Evolutionary conservation across 1,284 basidiomycete genomes (phyloP), one percentile per base, ranked within the genome.

Genomic region (Microbotryum intermedium): DNA sequence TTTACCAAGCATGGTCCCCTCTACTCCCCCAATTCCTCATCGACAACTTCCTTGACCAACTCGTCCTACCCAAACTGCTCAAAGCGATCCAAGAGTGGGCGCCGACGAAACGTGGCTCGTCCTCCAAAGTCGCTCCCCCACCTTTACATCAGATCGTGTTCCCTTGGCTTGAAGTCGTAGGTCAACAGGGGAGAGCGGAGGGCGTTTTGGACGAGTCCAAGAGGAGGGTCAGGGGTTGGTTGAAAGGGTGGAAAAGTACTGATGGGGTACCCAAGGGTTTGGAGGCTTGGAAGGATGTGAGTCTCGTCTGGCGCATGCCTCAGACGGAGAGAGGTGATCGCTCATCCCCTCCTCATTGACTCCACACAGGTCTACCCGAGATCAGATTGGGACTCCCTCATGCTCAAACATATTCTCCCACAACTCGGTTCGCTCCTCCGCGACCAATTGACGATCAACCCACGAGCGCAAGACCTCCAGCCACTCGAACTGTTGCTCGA

Each of bases 1-100:
- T 99, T 1, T 87, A 92, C 72, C 88, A 95, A 73, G 80, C 84
- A 0, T 98, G 95, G 95, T 82, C 84, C 3, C 79, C 83, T 0
- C 82, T 95, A 56, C 79, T 98, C 1, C 95, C 95, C 0, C 79
- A 80, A 0, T 99, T 97, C 76, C 85, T 98, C 63, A 83, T 83
- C 49, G 94, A 98, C 76, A 99, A 98, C 72, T 79, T 98, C 59
- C 81, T 97, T 59, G 91, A 97, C 71, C 95, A 99, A 74, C 84
- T 99, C 29, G 81, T 98, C 47, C 77, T 98, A 20, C 95, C 95
- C 1, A 97, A 97, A 74, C 81, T 99, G 3, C 81, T 84, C 47
- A 83, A 84, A 56, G 84, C 90, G 2, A 82, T 98, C n/a, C 80
- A 83, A 6, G 83, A 87, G 39, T 97, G 94, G 91, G 85, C 79